Evolutionary conservation across 139 green algal species (phyloP), one percentile per base, ranked within the genome.

Genomic region (Chlorella sp.): DNA sequence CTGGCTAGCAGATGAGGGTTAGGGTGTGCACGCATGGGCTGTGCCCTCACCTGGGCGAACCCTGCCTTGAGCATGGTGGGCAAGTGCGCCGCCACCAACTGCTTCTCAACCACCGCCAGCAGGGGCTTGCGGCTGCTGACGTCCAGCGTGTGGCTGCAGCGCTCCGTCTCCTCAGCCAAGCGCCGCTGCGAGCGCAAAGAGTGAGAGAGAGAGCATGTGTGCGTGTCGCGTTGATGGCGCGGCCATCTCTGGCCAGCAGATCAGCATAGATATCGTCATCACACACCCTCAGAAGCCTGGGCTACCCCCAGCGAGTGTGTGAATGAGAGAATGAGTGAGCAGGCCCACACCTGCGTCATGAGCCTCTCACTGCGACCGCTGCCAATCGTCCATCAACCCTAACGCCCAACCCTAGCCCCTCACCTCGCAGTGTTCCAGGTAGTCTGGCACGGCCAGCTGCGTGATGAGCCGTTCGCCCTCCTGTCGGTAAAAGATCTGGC

Each of bases 71-170:
- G 61, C 6, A 89, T 80, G 14, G 76, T 34, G 6, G 61, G 51
- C 14, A 92, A 72, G 82, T 98, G 93, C 0, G 29, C 27, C 49
- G 86, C 73, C 34, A 98, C 77, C 72, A 98, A 80, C 61, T 86
- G 75, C 70, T 83, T 66, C 82, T 98, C 94, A 22, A 95, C 84
- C 2, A 73, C 82, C 0, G 66, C 51, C 3, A 97, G 79, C 31
- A 99, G 81, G 17, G 88, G 86, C 75, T 85, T 84, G 26, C 89
- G 82, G 22, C 90, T 97, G 32, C 34, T 49, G 17, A 84, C 50
- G 34, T 97, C 95, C 75, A 99, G 85, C 75, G 94, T 97, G 26
- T 90, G 73, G 35, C 83, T 73, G 71, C 89, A 95, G 42, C 94
- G 82, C 34, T 96, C 92, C 35, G 85, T 84, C 86, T 99, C 95